Conservation (phyloP, 1,284 basidiomycete species). For the Ustilago hordei region DNA sequence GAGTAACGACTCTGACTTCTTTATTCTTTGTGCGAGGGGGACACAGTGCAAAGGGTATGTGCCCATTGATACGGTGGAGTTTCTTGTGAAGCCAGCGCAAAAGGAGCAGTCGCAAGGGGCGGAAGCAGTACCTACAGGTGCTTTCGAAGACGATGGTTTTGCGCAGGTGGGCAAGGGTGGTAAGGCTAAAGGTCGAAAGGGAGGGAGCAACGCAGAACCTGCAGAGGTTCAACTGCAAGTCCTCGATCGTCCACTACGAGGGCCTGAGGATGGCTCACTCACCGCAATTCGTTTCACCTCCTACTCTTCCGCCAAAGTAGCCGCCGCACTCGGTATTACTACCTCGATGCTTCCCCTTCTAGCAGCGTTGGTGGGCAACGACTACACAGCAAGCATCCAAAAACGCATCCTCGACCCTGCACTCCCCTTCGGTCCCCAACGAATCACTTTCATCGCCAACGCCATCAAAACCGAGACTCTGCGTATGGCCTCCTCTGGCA, state of each 20-base stretch:
- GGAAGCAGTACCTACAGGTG: not conserved
- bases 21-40: slow-evolving; percentile 58
- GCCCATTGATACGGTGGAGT: slow-evolving; percentile 54
- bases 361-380: slow-evolving; percentile 60
- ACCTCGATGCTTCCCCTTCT: slow-evolving; percentile 55
- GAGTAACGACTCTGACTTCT: slow-evolving; percentile 62
- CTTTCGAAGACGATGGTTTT: slow-evolving; percentile 57
- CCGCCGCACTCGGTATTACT: slow-evolving; percentile 49
- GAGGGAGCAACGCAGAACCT: not conserved
- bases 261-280: slow-evolving; percentile 21
- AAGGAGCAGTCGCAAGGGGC: slow-evolving; percentile 3
- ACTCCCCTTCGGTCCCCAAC: slow-evolving; percentile 33
- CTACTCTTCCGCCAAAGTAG: slow-evolving; percentile 53
- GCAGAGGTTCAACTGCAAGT: not conserved
- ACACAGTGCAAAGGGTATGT: slow-evolving; percentile 54
- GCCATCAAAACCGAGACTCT: slow-evolving; percentile 47
- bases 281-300: slow-evolving; percentile 39
- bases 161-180: slow-evolving; percentile 41
- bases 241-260: slow-evolving; percentile 15
- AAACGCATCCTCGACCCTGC: slow-evolving; percentile 48
- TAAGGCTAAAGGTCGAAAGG: slow-evolving; percentile 26
- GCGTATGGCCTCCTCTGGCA: slow-evolving; percentile 33
- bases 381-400: slow-evolving; percentile 57
- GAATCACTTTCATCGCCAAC: slow-evolving; percentile 47
- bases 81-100: slow-evolving; percentile 32